A percentile compares a stretch with the other conserved stretches of the same genome.
These are phyloP conservation scores for Ascoidea asiatica DNA, from an alignment of 805 yeast genomes.

Conservation along the genomic window DNA sequence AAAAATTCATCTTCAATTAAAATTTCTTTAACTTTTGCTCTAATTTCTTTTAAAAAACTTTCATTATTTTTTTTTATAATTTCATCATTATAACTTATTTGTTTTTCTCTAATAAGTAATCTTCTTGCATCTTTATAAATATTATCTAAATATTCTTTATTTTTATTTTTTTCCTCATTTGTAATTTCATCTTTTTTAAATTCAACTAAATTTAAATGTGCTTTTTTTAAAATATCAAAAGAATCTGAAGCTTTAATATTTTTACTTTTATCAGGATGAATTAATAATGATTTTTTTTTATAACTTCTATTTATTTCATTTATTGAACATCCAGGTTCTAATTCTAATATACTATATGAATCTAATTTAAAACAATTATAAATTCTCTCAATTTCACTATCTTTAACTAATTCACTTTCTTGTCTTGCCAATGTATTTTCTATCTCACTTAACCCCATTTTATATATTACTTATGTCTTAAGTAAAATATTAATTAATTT, in stretches of 20 bases:
- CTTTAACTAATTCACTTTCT: slow-evolving; percentile 15
- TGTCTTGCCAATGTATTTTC: neutral
- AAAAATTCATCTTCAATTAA: slow-evolving; percentile 33
- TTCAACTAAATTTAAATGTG: slow-evolving; percentile 29
- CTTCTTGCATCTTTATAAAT: slow-evolving; percentile 31
- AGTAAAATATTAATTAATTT: no score
- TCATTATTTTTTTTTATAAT: slow-evolving; percentile 17
- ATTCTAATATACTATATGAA: slow-evolving; percentile 38
- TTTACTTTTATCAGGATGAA: slow-evolving; percentile 56
- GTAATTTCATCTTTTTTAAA: slow-evolving; percentile 19
- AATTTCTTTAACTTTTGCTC: slow-evolving; percentile 26
- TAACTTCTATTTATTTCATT: slow-evolving; percentile 31
- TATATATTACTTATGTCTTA: no score
- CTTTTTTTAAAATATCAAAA: slow-evolving; percentile 43
- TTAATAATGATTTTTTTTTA: slow-evolving; percentile 44
- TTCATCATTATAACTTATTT: slow-evolving; percentile 24
- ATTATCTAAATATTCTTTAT: slow-evolving; percentile 26
- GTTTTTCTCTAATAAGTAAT: slow-evolving; percentile 21
- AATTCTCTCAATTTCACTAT: slow-evolving; percentile 44
- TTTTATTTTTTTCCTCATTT: neutral
- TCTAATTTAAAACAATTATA: slow-evolving; percentile 33
- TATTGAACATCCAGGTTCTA: slow-evolving; percentile 26
- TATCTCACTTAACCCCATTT: neutral
- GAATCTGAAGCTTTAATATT: slow-evolving; percentile 48
- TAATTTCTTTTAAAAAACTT: slow-evolving; percentile 26